Conservation (phyloP, 352 stramenopile species). For the Halophytophthora batemanensis region DNA sequence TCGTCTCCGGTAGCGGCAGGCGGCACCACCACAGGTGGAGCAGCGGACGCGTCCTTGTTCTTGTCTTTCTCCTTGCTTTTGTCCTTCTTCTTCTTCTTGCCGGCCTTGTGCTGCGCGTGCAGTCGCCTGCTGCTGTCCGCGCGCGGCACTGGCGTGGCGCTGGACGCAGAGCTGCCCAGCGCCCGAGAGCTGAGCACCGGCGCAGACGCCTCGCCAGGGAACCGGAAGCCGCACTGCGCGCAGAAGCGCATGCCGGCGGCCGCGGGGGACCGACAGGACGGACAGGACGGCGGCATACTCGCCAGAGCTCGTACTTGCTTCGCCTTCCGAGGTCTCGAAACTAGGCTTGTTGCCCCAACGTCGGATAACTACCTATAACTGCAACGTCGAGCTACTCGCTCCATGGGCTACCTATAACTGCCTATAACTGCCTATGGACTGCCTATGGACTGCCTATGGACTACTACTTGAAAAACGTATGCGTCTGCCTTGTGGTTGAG, state of each 20-base stretch:
- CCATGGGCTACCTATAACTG: too few species aligned
- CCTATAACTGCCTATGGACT: too few species aligned
- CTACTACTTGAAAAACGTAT: too few species aligned
- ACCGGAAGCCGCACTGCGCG: constrained; percentile 44
- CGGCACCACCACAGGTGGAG: constrained; percentile 45
- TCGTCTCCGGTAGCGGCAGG: constrained; percentile 63
- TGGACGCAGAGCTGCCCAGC: constrained; percentile 16
- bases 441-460: too few species aligned
- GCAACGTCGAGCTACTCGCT: too few species aligned
- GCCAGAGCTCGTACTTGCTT: too few species aligned
- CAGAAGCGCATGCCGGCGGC: constrained; percentile 41
- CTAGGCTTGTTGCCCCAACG: too few species aligned
- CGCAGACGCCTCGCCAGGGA: constrained; percentile 3
- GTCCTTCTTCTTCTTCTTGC: constrained; percentile 24
- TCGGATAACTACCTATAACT: too few species aligned
- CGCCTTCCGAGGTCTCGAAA: too few species aligned
- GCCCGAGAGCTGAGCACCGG: constrained; percentile 11
- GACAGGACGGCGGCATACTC: constrained; percentile 33
- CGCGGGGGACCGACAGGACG: constrained; percentile 32
- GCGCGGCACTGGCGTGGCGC: constrained; percentile 7
- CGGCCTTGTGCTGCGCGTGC: constrained; percentile 6
- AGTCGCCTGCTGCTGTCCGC: constrained; percentile 10
- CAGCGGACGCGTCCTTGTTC: background rate
- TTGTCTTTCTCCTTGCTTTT: constrained; percentile 7
- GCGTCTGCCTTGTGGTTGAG: too few species aligned